Evolutionary conservation across 495 filamentous ascomycete species (phyloP), one percentile per base, ranked within the genome.

Genomic region (Trichoderma parareesei): DNA sequence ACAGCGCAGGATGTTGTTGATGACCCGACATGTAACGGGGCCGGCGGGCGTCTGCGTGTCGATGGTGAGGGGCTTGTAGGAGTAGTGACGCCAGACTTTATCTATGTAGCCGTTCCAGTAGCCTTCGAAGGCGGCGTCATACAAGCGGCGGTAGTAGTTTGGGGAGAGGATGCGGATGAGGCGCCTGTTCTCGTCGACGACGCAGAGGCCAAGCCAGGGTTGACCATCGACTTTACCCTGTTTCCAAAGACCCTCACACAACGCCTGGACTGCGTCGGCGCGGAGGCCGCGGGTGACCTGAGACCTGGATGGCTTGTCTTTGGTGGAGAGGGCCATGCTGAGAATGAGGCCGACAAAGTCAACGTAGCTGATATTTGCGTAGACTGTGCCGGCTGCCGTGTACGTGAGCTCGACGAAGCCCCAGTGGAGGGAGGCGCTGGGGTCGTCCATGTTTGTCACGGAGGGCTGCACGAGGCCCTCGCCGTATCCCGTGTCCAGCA

Each of bases 331-430:
- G 10, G 64, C 69, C 71, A 81, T 76, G 20, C 76, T 73, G 55
- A 81, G 71, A 33, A 72, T 66, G 8, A 80, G 67, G 38, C 77
- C 77, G 65, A 80, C 78, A 64, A 82, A 82, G 66, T 82, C 79
- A 27, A 82, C 79, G 65, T 76, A 80, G 59, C 70, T 75, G 63
- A 82, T 76, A 67, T 82, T 79, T 67, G 76, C 76, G 46, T 70
- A 82, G 40, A 81, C 69, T 11, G 65, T 10, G 4, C 43, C 43
- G 33, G 62, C 43, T 3, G 14, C 3, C 18, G 20, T 40, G 60
- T 5, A 33, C 41, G 65, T 48, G 62, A 66, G 64, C 61, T 76
- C 73, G 37, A 68, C 66, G 53, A 72, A 68, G 27, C 67, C 71
- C 69, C 70, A 73, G 44, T 68, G 35, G 44, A 75, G 65, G 1